phyloP scores from a whole-genome alignment of 495 filamentous ascomycete species.

The Peziza echinospora region DNA sequence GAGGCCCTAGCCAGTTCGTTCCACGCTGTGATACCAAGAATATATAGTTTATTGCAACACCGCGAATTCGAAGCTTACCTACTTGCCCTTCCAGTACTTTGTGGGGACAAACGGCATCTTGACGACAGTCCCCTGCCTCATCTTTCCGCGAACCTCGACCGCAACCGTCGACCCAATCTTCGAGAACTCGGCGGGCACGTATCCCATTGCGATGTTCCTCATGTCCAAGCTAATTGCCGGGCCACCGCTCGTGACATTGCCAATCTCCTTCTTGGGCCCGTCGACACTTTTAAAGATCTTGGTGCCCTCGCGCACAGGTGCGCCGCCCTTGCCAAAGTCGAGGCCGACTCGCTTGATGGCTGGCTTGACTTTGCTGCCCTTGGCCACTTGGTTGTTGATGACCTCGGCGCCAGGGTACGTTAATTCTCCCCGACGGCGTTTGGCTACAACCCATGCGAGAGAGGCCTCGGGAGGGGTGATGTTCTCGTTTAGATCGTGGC shows the following conservation, averaged over 20 bases:
- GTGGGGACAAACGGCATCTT: slow-evolving; percentile 88
- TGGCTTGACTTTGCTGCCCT: slow-evolving; percentile 35
- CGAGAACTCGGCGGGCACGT: slow-evolving; percentile 60
- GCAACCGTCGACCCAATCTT: slow-evolving; percentile 70
- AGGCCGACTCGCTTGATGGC: slow-evolving; percentile 38
- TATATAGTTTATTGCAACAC: too few species aligned
- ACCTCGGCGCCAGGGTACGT: slow-evolving; percentile 20
- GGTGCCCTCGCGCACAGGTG: slow-evolving; percentile 77
- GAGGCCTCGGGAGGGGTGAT: slow-evolving; percentile 74
- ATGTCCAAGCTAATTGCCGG: slow-evolving; percentile 58
- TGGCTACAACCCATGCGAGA: slow-evolving; percentile 67
- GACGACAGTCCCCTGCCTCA: slow-evolving; percentile 52
- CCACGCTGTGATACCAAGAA: too few species aligned
- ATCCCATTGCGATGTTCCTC: slow-evolving; percentile 91
- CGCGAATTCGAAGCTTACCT: too few species aligned
- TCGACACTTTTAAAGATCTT: slow-evolving; percentile 43
- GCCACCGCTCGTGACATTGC: slow-evolving; percentile 70
- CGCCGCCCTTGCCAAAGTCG: slow-evolving; percentile 46
- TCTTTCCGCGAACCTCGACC: slow-evolving; percentile 61
- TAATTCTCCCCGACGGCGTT: slow-evolving; percentile 42
- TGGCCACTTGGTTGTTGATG: neutral
- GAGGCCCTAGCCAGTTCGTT: too few species aligned
- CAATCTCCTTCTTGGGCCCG: slow-evolving; percentile 25
- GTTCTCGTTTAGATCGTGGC: slow-evolving; percentile 78
- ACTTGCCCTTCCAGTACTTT: slow-evolving; percentile 43